Percentiles rank a stretch among this genome's conserved stretches.
These are phyloP conservation scores for Fagopyrum tataricum DNA, from an alignment of 148 eudicot genomes.

Conservation along the genomic window DNA sequence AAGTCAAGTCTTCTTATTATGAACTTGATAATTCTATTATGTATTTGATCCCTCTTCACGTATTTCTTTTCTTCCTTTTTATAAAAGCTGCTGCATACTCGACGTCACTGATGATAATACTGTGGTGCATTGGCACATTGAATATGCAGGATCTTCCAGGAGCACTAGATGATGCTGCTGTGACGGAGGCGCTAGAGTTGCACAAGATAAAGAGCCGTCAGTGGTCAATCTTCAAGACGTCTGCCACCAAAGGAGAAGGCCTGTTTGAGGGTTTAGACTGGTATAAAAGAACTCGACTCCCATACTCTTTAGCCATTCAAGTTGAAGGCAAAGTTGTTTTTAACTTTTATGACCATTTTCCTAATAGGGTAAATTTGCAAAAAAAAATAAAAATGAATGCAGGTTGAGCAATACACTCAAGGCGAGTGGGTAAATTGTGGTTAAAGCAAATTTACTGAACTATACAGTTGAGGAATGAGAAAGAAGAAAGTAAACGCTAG, in stretches of 20 bases:
- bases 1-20: neutral
- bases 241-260: conserved; percentile 94
- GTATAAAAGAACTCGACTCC: conserved; percentile 27
- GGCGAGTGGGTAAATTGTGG: conserved; percentile 46
- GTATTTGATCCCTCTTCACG: no score
- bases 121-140: neutral
- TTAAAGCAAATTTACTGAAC: neutral
- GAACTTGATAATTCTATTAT: neutral
- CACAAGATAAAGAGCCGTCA: conserved; percentile 92
- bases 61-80: no score
- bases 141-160: conserved; percentile 82
- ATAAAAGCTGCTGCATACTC: no score
- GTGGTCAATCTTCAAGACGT: conserved; percentile 93
- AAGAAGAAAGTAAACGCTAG: neutral
- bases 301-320: neutral
- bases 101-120: neutral
- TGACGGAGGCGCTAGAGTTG: conserved; percentile 83
- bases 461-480: neutral
- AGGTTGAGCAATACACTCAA: conserved; percentile 94
- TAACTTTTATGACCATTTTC: neutral
- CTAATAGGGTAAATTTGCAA: neutral
- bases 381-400: neutral
- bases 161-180: conserved; percentile 93
- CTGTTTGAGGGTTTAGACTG: conserved; percentile 95
- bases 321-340: neutral